Percentiles rank a stretch among this genome's conserved stretches.
These are phyloP conservation scores for Ogataea kodamae DNA, from an alignment of 805 yeast species.

Conservation along the genomic window DNA sequence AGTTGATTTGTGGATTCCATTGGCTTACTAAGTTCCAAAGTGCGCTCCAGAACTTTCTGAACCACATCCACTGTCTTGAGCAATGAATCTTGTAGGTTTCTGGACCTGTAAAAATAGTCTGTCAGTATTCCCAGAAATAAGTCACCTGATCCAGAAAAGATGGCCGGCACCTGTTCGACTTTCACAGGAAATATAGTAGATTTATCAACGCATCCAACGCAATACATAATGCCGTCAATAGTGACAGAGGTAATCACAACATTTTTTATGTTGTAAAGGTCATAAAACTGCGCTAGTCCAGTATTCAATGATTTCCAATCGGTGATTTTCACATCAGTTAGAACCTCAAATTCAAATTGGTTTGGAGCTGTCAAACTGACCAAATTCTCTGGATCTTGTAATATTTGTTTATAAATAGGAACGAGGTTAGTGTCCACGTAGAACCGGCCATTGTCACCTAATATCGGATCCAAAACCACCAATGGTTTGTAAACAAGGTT, in stretches of 20 bases:
- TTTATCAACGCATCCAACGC: slow-evolving; percentile 39
- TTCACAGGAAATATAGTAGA: slow-evolving; percentile 33
- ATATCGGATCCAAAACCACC: slow-evolving; percentile 84
- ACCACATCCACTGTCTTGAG: slow-evolving; percentile 39
- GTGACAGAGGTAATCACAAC: slow-evolving; percentile 58
- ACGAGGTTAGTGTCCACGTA: slow-evolving; percentile 65
- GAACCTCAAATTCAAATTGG: slow-evolving; percentile 66
- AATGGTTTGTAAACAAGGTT: slow-evolving; percentile 31
- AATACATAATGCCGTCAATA: slow-evolving; percentile 28
- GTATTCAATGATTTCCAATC: slow-evolving; percentile 35
- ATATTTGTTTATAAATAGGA: slow-evolving; percentile 47
- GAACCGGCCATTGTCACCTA: slow-evolving; percentile 84
- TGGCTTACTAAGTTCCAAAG: slow-evolving; percentile 30
- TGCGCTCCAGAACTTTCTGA: slow-evolving; percentile 39
- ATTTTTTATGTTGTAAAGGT: slow-evolving; percentile 42
- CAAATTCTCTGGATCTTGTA: slow-evolving; percentile 33
- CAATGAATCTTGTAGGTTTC: slow-evolving; percentile 33
- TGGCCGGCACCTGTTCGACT: slow-evolving; percentile 51
- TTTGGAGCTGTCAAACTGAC: slow-evolving; percentile 65
- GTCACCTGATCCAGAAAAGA: slow-evolving; percentile 75
- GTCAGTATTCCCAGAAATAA: slow-evolving; percentile 61
- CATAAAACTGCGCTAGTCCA: slow-evolving; percentile 42
- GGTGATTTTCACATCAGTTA: slow-evolving; percentile 45
- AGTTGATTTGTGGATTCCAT: slow-evolving; percentile 14
- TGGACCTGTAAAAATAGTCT: slow-evolving; percentile 40